Conservation (phyloP, 805 yeast species). For the Myxozyma melibiosi region DNA sequence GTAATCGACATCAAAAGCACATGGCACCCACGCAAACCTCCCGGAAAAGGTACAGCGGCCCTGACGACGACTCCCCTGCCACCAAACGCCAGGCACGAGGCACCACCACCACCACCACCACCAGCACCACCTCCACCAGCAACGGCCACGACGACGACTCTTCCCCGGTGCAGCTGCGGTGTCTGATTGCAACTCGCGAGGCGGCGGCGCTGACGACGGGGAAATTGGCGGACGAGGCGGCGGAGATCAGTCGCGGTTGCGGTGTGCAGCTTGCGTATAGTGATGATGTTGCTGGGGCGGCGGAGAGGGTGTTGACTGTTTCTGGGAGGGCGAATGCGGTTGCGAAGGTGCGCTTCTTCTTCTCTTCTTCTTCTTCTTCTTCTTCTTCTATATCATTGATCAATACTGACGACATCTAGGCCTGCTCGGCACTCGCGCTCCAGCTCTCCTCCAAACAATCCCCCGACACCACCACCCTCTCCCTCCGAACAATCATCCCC, state of each 20-base stretch:
- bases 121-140: background rate
- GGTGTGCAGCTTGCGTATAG: conserved; percentile 24
- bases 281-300: conserved; percentile 20
- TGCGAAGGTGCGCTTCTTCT: conserved; percentile 4
- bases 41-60: conserved; percentile 11
- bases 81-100: conserved; percentile 9
- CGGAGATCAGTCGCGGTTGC: conserved; percentile 12
- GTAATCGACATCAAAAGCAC: background rate
- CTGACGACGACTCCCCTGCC: conserved; percentile 9
- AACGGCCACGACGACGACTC: conserved; percentile 4
- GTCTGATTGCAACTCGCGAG: conserved; percentile 25
- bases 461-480: background rate
- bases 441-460: background rate
- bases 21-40: background rate
- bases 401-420: background rate
- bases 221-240: conserved; percentile 19
- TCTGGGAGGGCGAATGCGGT: conserved; percentile 15
- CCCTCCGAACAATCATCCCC: conserved; percentile 21
- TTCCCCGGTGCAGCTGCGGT: conserved; percentile 6
- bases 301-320: conserved; percentile 22
- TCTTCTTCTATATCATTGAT: background rate
- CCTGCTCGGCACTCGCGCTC: background rate
- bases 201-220: conserved; percentile 33
- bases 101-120: background rate
- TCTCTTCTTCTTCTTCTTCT: background rate